Conservation (phyloP, 2,329 filamentous ascomycete genomes). For the Alternaria arbusti region DNA sequence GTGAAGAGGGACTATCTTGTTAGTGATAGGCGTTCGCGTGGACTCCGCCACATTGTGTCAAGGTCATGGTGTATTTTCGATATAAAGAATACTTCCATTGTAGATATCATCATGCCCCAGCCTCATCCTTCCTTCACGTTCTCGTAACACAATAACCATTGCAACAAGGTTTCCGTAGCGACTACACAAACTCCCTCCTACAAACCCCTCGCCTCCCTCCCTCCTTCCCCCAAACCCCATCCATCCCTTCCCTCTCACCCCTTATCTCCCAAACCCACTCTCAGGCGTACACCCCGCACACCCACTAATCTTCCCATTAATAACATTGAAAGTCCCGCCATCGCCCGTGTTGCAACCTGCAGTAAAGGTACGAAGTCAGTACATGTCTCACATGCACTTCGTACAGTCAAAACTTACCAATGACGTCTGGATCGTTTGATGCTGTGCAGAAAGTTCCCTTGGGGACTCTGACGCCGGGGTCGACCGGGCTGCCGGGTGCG, state of each 20-base stretch:
- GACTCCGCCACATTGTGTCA: too few species aligned
- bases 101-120: too few species aligned
- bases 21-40: too few species aligned
- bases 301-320: background rate
- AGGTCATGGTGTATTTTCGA: too few species aligned
- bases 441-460: background rate
- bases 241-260: background rate
- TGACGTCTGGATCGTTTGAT: background rate
- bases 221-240: background rate
- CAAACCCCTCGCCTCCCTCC: too few species aligned
- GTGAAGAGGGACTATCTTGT: too few species aligned
- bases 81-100: too few species aligned
- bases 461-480: background rate
- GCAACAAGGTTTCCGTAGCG: background rate
- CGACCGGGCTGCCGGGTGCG: background rate
- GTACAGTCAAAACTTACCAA: background rate
- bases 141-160: background rate
- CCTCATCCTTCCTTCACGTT: background rate
- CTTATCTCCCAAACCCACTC: background rate
- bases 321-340: background rate
- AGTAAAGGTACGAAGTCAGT: too few species aligned
- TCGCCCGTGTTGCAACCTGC: slow-evolving; percentile 2
- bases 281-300: background rate
- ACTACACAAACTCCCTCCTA: background rate
- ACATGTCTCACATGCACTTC: too few species aligned